Percentiles rank a stretch among this genome's conserved stretches.
Conservation (phyloP, 2,329 filamentous ascomycete genomes). For the Fusarium neocosmosporiellum region DNA sequence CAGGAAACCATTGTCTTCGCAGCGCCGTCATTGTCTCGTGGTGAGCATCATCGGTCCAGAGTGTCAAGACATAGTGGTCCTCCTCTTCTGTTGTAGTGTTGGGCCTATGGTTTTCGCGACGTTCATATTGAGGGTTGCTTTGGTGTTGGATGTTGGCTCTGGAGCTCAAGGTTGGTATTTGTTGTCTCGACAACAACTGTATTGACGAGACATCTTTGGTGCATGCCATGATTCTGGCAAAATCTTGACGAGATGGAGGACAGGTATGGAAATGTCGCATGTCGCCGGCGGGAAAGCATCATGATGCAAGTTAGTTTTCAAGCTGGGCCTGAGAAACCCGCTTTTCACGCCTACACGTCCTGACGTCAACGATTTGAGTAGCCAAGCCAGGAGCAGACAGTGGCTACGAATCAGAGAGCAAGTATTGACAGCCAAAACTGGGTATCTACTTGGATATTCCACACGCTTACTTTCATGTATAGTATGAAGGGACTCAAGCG, state of each 20-base stretch:
- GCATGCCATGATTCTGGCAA: neutral
- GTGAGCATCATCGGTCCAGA: slow-evolving; percentile 21
- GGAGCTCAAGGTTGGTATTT: neutral
- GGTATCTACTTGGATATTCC: neutral
- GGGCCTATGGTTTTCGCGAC: slow-evolving; percentile 15
- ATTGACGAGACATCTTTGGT: neutral
- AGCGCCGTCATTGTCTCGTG: slow-evolving; percentile 18
- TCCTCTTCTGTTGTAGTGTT: neutral
- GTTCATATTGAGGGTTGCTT: slow-evolving; percentile 18
- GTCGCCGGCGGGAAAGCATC: neutral
- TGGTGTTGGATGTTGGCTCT: slow-evolving; percentile 4
- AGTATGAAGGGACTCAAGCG: neutral
- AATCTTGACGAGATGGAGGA: neutral
- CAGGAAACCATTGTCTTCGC: slow-evolving; percentile 28
- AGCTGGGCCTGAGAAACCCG: neutral
- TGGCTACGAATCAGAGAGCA: neutral
- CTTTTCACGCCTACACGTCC: neutral
- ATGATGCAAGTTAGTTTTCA: neutral
- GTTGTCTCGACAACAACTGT: neutral
- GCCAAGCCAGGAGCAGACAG: neutral
- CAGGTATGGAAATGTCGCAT: neutral
- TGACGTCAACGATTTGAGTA: neutral
- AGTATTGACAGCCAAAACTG: neutral
- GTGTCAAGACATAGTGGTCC: slow-evolving; percentile 21
- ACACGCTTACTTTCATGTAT: neutral